A percentile compares a stretch with the other conserved stretches of the same genome.
These are phyloP conservation scores for Pleurotus sapidus DNA, from an alignment of 768 basidiomycete genomes.

Conservation along the genomic window DNA sequence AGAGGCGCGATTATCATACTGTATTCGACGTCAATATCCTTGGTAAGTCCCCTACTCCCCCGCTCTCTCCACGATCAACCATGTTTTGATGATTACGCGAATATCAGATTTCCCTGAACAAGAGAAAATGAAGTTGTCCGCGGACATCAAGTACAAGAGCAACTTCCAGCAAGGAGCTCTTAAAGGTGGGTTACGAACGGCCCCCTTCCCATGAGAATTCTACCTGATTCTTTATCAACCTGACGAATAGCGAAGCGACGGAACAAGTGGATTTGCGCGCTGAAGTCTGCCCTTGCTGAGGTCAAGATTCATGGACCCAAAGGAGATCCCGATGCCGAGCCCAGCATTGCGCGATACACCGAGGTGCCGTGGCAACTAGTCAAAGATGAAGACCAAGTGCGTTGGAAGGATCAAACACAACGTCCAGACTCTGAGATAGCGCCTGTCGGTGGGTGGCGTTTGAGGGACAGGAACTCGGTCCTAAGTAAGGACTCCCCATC, in stretches of 20 bases:
- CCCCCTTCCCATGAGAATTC: slow-evolving; percentile 1
- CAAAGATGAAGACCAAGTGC: slow-evolving; percentile 34
- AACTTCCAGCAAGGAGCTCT: slow-evolving; percentile 80
- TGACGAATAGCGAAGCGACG: slow-evolving; percentile 58
- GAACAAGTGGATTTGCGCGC: slow-evolving; percentile 90
- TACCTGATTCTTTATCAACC: slow-evolving; percentile 11
- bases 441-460: slow-evolving; percentile 42
- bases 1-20: slow-evolving; percentile 74
- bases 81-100: slow-evolving; percentile 6
- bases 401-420: slow-evolving; percentile 16
- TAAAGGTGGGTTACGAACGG: slow-evolving; percentile 42
- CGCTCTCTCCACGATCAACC: neutral
- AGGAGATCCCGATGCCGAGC: slow-evolving; percentile 53
- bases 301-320: slow-evolving; percentile 66
- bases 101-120: slow-evolving; percentile 74
- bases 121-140: slow-evolving; percentile 69
- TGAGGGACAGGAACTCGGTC: slow-evolving; percentile 50
- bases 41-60: slow-evolving; percentile 33
- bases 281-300: slow-evolving; percentile 71
- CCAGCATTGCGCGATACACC: slow-evolving; percentile 60
- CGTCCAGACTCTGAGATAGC: slow-evolving; percentile 19
- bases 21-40: slow-evolving; percentile 71
- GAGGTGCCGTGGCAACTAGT: slow-evolving; percentile 72
- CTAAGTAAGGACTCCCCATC: slow-evolving; percentile 34
- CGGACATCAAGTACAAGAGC: slow-evolving; percentile 87